phyloP scores from a whole-genome alignment of 106 monocot genomes.

The Xerophyta viscosa region DNA sequence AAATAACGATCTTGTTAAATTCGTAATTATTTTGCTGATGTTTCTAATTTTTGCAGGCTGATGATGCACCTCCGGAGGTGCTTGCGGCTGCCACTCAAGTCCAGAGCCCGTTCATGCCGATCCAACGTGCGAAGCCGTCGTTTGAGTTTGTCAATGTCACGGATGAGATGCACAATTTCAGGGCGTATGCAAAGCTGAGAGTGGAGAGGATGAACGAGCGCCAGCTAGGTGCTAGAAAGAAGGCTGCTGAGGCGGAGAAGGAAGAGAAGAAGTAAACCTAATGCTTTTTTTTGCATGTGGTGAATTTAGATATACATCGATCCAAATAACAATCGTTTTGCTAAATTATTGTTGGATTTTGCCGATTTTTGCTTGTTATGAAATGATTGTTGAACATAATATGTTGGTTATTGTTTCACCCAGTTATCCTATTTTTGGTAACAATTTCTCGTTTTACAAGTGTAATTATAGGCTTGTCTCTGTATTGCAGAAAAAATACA shows the following conservation, averaged over 20 bases:
- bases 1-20: too few relatives aligned
- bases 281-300: too few relatives aligned
- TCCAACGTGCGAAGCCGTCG: constrained; percentile 16
- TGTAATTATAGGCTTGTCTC: too few relatives aligned
- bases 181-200: constrained; percentile 49
- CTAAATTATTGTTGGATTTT: too few relatives aligned
- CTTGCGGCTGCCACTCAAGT: constrained; percentile 28
- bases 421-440: too few relatives aligned
- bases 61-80: constrained; percentile 32
- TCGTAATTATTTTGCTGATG: not conserved
- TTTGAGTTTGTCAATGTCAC: constrained; percentile 40
- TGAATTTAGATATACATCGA: too few relatives aligned
- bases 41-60: constrained; percentile 11
- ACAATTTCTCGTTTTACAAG: too few relatives aligned
- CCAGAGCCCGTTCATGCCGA: constrained; percentile 23
- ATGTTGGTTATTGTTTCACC: too few relatives aligned
- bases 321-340: too few relatives aligned
- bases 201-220: constrained; percentile 53
- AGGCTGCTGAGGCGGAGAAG: constrained; percentile 69
- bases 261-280: constrained; percentile 70
- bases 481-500: too few relatives aligned
- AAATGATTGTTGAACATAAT: too few relatives aligned
- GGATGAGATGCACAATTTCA: constrained; percentile 60
- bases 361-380: too few relatives aligned
- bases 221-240: constrained; percentile 51